phyloP scores from a whole-genome alignment of 371 early-diverging fungal species.

The Mortierella sp. region DNA sequence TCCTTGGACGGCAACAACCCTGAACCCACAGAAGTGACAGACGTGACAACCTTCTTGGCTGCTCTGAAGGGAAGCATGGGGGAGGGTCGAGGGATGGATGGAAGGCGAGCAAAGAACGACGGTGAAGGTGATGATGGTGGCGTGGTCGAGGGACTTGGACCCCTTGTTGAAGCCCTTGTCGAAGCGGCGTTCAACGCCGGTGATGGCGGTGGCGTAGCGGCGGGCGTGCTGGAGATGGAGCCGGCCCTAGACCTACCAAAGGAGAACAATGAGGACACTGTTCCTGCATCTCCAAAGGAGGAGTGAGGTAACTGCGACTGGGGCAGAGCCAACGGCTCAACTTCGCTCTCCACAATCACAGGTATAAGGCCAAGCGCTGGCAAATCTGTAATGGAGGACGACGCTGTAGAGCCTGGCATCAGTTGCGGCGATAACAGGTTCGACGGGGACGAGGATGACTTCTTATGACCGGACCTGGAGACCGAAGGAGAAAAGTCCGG shows the following conservation, averaged over 20 bases:
- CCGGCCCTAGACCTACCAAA: slow-evolving; percentile 21
- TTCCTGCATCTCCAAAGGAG: neutral
- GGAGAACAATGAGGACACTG: slow-evolving; percentile 18
- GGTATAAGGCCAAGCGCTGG: slow-evolving; percentile 14
- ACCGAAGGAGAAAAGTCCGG: neutral
- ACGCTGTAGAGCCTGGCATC: slow-evolving; percentile 9
- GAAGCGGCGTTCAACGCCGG: slow-evolving; percentile 29
- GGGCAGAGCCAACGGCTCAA: slow-evolving; percentile 28
- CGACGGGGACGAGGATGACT: slow-evolving; percentile 43
- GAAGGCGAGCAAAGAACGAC: slow-evolving; percentile 37
- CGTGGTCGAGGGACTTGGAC: slow-evolving; percentile 38
- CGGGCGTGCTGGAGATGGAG: slow-evolving; percentile 28
- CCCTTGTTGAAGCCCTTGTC: slow-evolving; percentile 3
- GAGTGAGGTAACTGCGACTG: neutral
- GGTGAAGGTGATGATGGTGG: slow-evolving; percentile 45
- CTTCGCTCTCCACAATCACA: slow-evolving; percentile 28
- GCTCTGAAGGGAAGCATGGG: slow-evolving; percentile 47
- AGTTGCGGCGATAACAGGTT: slow-evolving; percentile 25
- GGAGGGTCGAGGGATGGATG: slow-evolving; percentile 43
- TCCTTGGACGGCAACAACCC: slow-evolving; percentile 51
- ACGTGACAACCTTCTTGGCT: slow-evolving; percentile 39
- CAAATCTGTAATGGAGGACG: slow-evolving; percentile 7
- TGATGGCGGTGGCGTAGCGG: slow-evolving; percentile 40
- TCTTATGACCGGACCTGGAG: slow-evolving; percentile 34
- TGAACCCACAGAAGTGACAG: slow-evolving; percentile 47